Evolutionary conservation across 2,329 filamentous ascomycete genomes (phyloP).

Genomic region (Diaporthe batatas): DNA sequence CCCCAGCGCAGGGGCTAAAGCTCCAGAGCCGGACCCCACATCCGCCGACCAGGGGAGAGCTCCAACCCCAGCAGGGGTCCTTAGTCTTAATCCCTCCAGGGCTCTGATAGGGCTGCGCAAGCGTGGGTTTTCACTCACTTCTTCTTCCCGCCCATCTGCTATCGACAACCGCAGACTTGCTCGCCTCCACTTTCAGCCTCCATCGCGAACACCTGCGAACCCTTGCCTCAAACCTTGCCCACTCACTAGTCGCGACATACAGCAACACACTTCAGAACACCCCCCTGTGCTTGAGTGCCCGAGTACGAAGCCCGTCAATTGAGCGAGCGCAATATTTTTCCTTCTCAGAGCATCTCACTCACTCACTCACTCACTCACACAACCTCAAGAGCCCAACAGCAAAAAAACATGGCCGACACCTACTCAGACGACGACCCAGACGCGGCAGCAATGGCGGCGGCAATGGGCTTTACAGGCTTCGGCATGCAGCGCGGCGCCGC

Average conservation of each 20-base stretch:
- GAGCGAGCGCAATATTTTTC: too few relatives aligned
- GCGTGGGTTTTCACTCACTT: neutral
- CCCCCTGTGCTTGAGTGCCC: too few relatives aligned
- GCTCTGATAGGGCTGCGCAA: neutral
- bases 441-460: slow-evolving; percentile 71
- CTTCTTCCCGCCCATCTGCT: neutral
- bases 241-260: neutral
- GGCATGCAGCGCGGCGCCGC: slow-evolving; percentile 67
- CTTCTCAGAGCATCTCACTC: too few relatives aligned
- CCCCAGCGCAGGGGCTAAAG: neutral
- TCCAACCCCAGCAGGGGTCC: neutral
- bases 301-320: neutral
- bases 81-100: neutral
- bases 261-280: neutral
- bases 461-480: slow-evolving; percentile 82
- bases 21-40: slow-evolving; percentile 5
- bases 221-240: too few relatives aligned
- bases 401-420: slow-evolving; percentile 37
- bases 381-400: too few relatives aligned
- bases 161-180: neutral
- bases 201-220: neutral
- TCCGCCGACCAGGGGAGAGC: neutral
- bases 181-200: slow-evolving; percentile 29
- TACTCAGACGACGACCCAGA: slow-evolving; percentile 44
- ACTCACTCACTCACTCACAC: neutral